These are phyloP conservation scores for Cetradonia linearis DNA, from an alignment of 495 filamentous ascomycete species.

Conservation along the genomic window DNA sequence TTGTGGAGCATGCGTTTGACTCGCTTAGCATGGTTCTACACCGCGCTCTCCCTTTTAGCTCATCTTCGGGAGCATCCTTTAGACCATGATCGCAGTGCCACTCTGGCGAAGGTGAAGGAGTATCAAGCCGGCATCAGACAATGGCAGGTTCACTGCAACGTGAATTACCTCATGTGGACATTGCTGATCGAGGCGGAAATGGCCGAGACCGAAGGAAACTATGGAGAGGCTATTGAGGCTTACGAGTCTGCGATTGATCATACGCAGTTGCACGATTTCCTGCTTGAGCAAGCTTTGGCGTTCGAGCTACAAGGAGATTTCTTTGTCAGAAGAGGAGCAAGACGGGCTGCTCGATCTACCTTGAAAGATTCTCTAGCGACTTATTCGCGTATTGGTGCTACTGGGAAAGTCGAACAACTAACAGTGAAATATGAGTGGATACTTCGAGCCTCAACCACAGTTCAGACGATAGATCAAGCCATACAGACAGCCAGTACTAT, in stretches of 20 bases:
- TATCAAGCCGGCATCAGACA: conserved; percentile 58
- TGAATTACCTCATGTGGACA: conserved; percentile 74
- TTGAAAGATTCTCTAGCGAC: conserved; percentile 63
- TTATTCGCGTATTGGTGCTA: conserved; percentile 64
- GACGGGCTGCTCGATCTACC: conserved; percentile 59
- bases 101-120: conserved; percentile 44
- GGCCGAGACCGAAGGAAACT: conserved; percentile 51
- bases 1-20: conserved; percentile 66
- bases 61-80: conserved; percentile 47
- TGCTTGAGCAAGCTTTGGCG: conserved; percentile 69
- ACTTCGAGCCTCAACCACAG: conserved; percentile 52
- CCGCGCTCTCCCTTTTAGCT: conserved; percentile 56
- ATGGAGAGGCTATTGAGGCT: conserved; percentile 48
- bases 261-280: conserved; percentile 63
- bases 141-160: conserved; percentile 55
- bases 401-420: conserved; percentile 47
- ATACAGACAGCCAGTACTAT: conserved; percentile 60
- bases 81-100: conserved; percentile 40
- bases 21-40: conserved; percentile 56
- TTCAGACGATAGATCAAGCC: conserved; percentile 53
- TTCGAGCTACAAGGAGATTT: conserved; percentile 66
- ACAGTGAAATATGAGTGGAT: conserved; percentile 40
- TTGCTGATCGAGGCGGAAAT: conserved; percentile 64
- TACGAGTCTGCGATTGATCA: conserved; percentile 77
- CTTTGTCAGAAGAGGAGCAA: conserved; percentile 58